phyloP scores from a whole-genome alignment of 202 grass and related monocot genomes.

The Setaria viridis region DNA sequence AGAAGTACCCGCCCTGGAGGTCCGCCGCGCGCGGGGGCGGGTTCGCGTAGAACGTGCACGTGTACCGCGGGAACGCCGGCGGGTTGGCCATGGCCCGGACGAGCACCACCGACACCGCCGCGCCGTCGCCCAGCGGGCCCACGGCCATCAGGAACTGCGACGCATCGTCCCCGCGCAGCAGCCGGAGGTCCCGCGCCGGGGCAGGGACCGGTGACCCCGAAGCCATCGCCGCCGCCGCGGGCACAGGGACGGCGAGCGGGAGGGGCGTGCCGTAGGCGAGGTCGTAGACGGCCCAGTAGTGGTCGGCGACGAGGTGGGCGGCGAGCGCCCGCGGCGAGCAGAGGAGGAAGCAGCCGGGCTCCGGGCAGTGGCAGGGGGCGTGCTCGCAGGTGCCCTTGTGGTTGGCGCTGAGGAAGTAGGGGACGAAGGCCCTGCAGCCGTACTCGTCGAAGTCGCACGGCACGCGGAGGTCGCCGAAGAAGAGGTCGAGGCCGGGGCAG shows the following conservation, averaged over 20 bases:
- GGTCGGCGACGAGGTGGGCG: background rate
- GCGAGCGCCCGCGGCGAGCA: background rate
- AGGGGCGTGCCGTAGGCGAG: background rate
- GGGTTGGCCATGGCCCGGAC: background rate
- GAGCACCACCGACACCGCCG: conserved; percentile 18
- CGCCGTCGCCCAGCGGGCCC: background rate
- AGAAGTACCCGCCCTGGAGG: background rate
- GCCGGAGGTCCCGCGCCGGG: background rate
- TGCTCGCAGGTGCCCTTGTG: background rate
- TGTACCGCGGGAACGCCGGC: background rate
- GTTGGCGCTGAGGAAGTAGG: conserved; percentile 1
- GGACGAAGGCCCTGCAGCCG: background rate
- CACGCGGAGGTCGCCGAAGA: conserved; percentile 23
- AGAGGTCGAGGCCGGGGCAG: conserved; percentile 15
- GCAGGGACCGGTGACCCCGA: background rate
- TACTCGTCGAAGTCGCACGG: background rate
- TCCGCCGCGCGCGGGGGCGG: background rate
- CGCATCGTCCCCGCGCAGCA: conserved; percentile 1
- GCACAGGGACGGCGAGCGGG: background rate
- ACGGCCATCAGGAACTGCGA: background rate
- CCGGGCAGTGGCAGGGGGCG: conserved; percentile 27
- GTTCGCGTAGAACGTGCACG: conserved; percentile 19
- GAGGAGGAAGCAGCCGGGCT: conserved; percentile 5
- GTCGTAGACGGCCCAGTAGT: background rate
- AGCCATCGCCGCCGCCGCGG: background rate